A percentile compares a stretch with the other conserved stretches of the same genome.
Evolutionary conservation across 768 basidiomycete genomes (phyloP).

Genomic region (Leccinum pellstonianum): DNA sequence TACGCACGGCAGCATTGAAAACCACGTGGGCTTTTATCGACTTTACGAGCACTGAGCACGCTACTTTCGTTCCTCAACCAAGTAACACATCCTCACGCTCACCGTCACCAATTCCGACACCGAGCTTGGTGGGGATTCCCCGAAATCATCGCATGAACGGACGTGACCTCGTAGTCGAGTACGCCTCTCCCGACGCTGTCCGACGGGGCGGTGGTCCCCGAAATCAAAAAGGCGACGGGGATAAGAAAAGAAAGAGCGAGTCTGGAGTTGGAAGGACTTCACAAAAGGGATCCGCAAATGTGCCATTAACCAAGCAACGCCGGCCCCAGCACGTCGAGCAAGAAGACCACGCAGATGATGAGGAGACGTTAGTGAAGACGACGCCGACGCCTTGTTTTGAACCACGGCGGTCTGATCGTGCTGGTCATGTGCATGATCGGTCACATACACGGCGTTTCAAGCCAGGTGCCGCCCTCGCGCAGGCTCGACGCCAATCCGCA

Average conservation of each 20-base stretch:
- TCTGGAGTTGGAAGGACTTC: conserved; percentile 10
- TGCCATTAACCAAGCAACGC: conserved; percentile 1
- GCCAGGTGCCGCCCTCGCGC: conserved; percentile 79
- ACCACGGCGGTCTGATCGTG: conserved; percentile 8
- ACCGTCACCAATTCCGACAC: too few relatives aligned
- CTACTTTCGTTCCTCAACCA: conserved; percentile 38
- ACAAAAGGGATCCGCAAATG: conserved; percentile 1
- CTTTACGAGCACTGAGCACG: conserved; percentile 74
- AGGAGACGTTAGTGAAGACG: background rate
- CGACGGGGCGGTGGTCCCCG: conserved; percentile 61
- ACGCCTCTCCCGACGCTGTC: conserved; percentile 86
- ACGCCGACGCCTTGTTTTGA: background rate
- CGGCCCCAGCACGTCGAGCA: conserved; percentile 4
- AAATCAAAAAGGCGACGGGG: conserved; percentile 24
- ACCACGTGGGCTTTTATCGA: conserved; percentile 91
- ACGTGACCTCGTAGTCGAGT: conserved; percentile 83
- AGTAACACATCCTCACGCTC: too few relatives aligned
- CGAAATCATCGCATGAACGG: conserved; percentile 85
- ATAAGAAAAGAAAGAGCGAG: conserved; percentile 9
- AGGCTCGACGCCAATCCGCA: conserved; percentile 71
- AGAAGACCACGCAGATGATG: conserved; percentile 8
- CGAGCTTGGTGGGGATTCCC: background rate
- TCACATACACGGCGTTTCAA: conserved; percentile 46
- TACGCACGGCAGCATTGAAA: background rate
- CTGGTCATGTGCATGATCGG: conserved; percentile 9